phyloP scores from a whole-genome alignment of 1,139 yeast species.

The Pichia terricola region DNA sequence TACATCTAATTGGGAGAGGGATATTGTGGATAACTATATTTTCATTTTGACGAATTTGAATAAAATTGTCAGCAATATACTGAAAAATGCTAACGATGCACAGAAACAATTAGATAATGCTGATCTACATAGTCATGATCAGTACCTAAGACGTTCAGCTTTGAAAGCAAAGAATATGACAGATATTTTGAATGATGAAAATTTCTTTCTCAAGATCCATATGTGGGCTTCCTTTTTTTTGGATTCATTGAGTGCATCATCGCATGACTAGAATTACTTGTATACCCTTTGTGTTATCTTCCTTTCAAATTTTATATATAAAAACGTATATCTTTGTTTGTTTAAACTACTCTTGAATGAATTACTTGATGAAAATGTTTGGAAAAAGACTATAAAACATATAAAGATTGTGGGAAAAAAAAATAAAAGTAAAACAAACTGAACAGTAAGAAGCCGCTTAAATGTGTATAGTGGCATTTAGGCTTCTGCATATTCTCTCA shows the following conservation, averaged over 20 bases:
- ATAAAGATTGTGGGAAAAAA: neutral
- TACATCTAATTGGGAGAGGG: conserved; percentile 47
- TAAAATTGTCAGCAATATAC: conserved; percentile 6
- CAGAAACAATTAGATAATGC: conserved; percentile 9
- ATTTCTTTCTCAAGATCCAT: conserved; percentile 56
- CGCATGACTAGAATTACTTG: neutral
- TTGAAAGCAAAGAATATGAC: conserved; percentile 47
- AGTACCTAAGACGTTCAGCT: conserved; percentile 43
- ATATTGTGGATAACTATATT: conserved; percentile 50
- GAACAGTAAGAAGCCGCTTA: too few species aligned
- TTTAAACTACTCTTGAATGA: too few species aligned
- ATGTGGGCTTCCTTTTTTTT: conserved; percentile 51
- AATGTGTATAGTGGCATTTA: too few species aligned
- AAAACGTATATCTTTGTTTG: too few species aligned
- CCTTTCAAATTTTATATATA: too few species aligned
- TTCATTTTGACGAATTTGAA: conserved; percentile 39
- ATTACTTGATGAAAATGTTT: too few species aligned
- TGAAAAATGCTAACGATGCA: neutral
- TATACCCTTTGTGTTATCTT: too few species aligned
- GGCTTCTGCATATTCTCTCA: conserved; percentile 43
- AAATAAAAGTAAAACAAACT: neutral
- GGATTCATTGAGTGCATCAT: conserved; percentile 5
- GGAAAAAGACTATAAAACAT: too few species aligned
- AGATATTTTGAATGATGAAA: conserved; percentile 50
- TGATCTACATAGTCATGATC: conserved; percentile 37